These are phyloP conservation scores for Boletus rubropictus DNA, from an alignment of 768 basidiomycete species.

Conservation along the genomic window DNA sequence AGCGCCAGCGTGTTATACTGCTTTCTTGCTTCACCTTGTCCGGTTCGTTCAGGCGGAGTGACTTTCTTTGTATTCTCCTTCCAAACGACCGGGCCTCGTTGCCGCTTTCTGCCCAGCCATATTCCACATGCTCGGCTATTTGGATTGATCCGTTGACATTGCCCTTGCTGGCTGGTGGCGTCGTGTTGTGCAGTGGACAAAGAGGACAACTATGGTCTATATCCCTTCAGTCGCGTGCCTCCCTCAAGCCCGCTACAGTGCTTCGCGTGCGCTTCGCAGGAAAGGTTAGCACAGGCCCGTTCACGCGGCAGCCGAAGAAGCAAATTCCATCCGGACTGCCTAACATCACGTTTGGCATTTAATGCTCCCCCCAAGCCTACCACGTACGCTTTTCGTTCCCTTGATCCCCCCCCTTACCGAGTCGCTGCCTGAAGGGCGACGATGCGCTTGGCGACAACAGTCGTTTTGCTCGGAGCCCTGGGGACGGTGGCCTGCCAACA, in stretches of 20 bases:
- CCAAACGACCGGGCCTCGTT: background rate
- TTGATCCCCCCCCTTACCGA: background rate
- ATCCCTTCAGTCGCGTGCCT: background rate
- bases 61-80: background rate
- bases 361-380: slow-evolving; percentile 5
- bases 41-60: background rate
- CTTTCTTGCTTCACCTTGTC: background rate
- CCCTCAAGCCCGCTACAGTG: background rate
- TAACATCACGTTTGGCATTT: slow-evolving; percentile 9
- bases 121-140: background rate
- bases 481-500: slow-evolving; percentile 38
- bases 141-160: background rate
- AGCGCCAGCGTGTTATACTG: background rate
- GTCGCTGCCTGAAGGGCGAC: background rate
- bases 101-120: background rate
- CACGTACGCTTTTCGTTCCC: slow-evolving; percentile 6
- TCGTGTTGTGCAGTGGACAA: slow-evolving; percentile 1
- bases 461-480: slow-evolving; percentile 16
- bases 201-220: background rate
- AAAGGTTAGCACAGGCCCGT: background rate
- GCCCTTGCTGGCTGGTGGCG: background rate
- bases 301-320: background rate
- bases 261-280: background rate
- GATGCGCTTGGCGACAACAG: slow-evolving; percentile 16
- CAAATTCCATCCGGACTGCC: slow-evolving; percentile 4